Conservation (phyloP, 208 protist species). For the Acanthamoeba divionensis region DNA sequence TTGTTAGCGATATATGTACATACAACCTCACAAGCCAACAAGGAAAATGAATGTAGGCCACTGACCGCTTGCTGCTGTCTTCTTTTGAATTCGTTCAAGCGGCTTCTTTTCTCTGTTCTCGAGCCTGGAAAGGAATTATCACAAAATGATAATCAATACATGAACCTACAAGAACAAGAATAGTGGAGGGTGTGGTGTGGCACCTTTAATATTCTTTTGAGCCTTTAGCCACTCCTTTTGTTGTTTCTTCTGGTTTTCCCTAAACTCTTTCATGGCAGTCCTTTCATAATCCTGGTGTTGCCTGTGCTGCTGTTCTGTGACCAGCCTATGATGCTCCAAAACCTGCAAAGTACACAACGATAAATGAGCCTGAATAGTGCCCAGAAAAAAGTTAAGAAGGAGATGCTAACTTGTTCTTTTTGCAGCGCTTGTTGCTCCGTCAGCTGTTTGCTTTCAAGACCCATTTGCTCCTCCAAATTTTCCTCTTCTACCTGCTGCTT, state of each 20-base stretch:
- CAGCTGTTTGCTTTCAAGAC: not conserved
- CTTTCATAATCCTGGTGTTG: conserved; percentile 35
- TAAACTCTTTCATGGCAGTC: not conserved
- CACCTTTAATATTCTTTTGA: not conserved
- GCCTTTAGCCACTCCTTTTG: conserved; percentile 20
- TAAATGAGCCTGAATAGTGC: no score
- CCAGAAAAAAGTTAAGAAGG: no score
- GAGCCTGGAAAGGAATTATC: not conserved
- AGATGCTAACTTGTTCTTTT: no score
- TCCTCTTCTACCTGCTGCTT: not conserved
- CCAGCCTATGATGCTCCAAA: not conserved
- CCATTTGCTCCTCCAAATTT: not conserved
- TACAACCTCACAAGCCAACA: no score
- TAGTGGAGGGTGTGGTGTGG: no score
- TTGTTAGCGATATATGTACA: no score
- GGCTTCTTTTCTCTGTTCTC: not conserved
- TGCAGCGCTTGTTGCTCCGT: conserved; percentile 18
- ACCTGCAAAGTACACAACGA: no score
- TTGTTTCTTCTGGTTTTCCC: conserved; percentile 30
- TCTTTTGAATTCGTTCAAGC: not conserved
- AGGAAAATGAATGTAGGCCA: no score
- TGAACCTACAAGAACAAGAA: no score
- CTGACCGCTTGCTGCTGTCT: conserved; percentile 25
- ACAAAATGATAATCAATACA: no score
- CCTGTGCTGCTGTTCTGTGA: conserved; percentile 11